Conservation (phyloP, 495 filamentous ascomycete species). For the Rhizodiscina lignyota region DNA sequence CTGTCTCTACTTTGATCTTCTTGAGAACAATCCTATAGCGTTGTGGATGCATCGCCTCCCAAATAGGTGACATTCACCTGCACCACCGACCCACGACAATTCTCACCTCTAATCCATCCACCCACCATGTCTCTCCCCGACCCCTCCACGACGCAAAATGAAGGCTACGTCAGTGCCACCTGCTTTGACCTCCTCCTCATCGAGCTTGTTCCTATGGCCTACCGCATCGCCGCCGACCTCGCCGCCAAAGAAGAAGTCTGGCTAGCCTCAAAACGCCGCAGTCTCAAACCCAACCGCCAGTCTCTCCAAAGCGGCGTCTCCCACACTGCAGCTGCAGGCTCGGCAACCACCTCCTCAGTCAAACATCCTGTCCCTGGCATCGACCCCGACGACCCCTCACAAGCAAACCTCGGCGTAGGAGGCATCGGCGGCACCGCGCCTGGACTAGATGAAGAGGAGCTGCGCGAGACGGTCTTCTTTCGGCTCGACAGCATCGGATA, state of each 20-base stretch:
- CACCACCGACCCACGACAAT: too few species aligned
- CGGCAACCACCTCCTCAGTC: too few species aligned
- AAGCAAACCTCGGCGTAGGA: conserved; percentile 1
- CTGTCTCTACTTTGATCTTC: too few species aligned
- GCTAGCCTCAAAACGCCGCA: conserved; percentile 4
- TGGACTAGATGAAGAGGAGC: conserved; percentile 54
- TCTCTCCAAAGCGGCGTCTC: conserved; percentile 10
- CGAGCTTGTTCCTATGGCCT: conserved; percentile 88
- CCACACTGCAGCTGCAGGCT: conserved; percentile 4
- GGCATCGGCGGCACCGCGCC: conserved; percentile 5
- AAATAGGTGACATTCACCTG: too few species aligned
- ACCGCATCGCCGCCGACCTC: conserved; percentile 51
- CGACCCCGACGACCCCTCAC: too few species aligned
- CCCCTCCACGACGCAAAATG: conserved; percentile 58
- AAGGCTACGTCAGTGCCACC: conserved; percentile 61
- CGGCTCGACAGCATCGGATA: conserved; percentile 78
- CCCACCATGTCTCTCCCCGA: conserved; percentile 54
- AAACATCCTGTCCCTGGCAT: too few species aligned
- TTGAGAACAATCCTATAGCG: too few species aligned
- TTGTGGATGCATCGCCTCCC: too few species aligned
- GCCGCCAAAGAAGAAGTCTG: conserved; percentile 17
- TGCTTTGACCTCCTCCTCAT: conserved; percentile 88
- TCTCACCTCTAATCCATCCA: too few species aligned
- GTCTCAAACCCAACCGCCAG: neutral
- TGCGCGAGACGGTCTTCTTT: conserved; percentile 66